Evolutionary conservation across 352 stramenopile genomes (phyloP), one percentile per base, ranked within the genome.

Genomic region (Phytophthora fragariaefolia): DNA sequence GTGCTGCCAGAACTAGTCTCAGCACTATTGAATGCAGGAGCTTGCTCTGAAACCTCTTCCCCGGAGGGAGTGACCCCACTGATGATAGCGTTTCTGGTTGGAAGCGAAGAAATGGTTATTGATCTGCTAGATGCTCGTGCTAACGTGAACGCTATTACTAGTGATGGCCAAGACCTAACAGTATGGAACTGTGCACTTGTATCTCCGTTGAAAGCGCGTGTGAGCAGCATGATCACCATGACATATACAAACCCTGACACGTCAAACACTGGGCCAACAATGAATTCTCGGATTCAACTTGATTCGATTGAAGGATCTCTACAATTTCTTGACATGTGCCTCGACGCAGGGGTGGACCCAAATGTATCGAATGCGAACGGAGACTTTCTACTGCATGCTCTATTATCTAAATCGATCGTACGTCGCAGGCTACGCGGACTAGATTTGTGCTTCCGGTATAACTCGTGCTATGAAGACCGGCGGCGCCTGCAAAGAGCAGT

Each of bases 311-410:
- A 53, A 2, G 74, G 75, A 9, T 71, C 55, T 15, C 75, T 83
- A 5, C 55, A 63, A 52, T 49, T 77, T 10, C 30, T 86, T n/a
- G 22, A 75, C 1, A 58, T 65, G 27, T 80, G 81, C 4, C 63
- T 95, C 0, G 63, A 64, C 2, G 49, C 50, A 2, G 58, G 71
- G 3, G 54, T 90, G 6, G 85, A 93, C 27, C 76, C 81, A 0
- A 91, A 89, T 26, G 66, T 91, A 23, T 92, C 83, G 6, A 86
- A 85, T 26, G 63, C 57, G 0, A 55, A 90, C 6, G 84, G 86
- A 0, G 73, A 90, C 30, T 95, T 90, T 52, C 56, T 89, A 0
- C 59, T 92, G n/a, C 86, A 93, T 36, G 74, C 75, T 4, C 18
- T 90, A 8, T 49, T 95, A 1, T 93, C 84, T 2, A 79, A 76